Base-by-base conservation (phyloP, 108 stramenopile species). In the Aurantiochytrium sp. region DNA sequence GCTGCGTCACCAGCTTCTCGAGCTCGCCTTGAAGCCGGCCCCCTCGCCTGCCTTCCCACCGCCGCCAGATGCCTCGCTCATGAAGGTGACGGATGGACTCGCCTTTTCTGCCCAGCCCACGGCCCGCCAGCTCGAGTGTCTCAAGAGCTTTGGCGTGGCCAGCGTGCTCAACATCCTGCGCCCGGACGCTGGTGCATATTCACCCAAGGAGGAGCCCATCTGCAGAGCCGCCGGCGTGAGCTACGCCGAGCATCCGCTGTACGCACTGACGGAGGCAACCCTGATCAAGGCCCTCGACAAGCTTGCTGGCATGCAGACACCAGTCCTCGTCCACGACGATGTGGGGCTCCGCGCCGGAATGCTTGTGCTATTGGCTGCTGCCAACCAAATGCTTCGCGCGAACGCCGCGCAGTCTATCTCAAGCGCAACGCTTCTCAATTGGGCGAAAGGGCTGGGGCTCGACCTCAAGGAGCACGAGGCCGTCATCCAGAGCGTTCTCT, bases 61-160 rank as follows among this genome's bases (percentile, higher is more conserved):
- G 6, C 42, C 73, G 45, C 73, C 73, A 81, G 73, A 81, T 24
- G 73, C 73, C 6, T 48, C 42, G 12, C 39, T 81, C n/a, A 81
- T 81, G 45, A 81, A 81, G 4, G 73, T 81, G 24, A 81, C 73
- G 0, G 73, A 81, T 24, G 45, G 42, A 6, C 73, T 81, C 32
- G 73, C 73, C 19, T 81, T 81, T 42, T 81, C 73, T 81, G 39
- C 73, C 6, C 73, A 81, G 32, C 73, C 73, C 12, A 81, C 73
- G 73, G 42, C 45, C 8, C 42, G 42, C 12, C 73, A 81, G 45
- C 73, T 81, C n/a, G 73, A 48, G 30, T 12, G 21, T 21, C 45
- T 81, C 27, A 48, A 41, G 73, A 39, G 21, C 1, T 81, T 81
- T 81, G 73, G 73, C 0, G 42, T 81, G 10, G 30, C 39, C 0